A percentile compares a stretch with the other conserved stretches of the same genome.
Evolutionary conservation across 1,139 yeast genomes (phyloP).

Genomic region (Nakaseomyces glabratus): DNA sequence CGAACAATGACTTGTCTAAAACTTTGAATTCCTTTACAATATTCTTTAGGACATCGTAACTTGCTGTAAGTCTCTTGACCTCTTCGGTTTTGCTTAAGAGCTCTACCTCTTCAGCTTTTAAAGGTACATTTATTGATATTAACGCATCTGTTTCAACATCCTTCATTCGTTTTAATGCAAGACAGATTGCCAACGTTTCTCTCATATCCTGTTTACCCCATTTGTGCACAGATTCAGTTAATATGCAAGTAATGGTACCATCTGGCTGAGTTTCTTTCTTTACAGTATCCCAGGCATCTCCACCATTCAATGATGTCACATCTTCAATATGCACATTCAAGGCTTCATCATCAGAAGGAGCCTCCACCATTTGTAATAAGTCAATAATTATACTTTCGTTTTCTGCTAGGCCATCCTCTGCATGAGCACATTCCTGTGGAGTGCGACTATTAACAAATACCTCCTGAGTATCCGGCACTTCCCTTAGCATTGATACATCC

Average conservation of each 20-base stretch:
- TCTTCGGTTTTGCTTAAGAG: conserved; percentile 13
- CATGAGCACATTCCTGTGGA: conserved; percentile 32
- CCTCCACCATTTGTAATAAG: conserved; percentile 50
- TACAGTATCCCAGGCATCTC: conserved; percentile 22
- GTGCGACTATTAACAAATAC: conserved; percentile 45
- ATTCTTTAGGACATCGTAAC: conserved; percentile 28
- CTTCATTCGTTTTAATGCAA: conserved; percentile 46
- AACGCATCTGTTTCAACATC: conserved; percentile 53
- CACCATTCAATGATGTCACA: conserved; percentile 34
- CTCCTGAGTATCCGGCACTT: conserved; percentile 85
- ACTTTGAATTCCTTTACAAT: conserved; percentile 33
- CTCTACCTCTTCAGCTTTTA: conserved; percentile 7
- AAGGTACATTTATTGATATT: conserved; percentile 51
- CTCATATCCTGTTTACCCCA: conserved; percentile 39
- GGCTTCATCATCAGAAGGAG: conserved; percentile 33
- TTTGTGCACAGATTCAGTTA: conserved; percentile 29
- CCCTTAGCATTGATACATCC: conserved; percentile 68
- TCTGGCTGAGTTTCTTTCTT: conserved; percentile 13
- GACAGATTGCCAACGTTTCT: conserved; percentile 37
- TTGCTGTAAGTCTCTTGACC: conserved; percentile 27
- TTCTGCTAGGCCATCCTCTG: conserved; percentile 33
- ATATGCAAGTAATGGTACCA: conserved; percentile 14
- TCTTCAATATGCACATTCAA: conserved; percentile 37
- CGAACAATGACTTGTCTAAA: conserved; percentile 41
- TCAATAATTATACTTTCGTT: conserved; percentile 66